A percentile compares a stretch with the other conserved stretches of the same genome.
phyloP scores from a whole-genome alignment of 2,329 filamentous ascomycete genomes.

The Cadophora gregata region DNA sequence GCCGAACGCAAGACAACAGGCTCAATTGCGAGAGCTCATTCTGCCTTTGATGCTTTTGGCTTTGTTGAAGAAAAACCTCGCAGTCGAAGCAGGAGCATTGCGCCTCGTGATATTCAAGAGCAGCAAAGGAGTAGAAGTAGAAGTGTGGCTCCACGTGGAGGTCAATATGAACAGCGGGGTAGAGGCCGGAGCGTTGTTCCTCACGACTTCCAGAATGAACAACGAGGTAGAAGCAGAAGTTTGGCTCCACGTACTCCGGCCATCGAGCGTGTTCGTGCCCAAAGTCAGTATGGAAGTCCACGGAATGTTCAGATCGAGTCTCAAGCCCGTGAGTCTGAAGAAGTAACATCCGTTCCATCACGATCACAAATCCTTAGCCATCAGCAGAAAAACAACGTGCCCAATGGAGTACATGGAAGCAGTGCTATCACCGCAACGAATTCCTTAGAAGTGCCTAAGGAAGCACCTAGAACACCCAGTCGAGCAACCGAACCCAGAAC shows the following conservation, averaged over 20 bases:
- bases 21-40: background rate
- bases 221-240: background rate
- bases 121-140: background rate
- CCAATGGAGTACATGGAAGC: background rate
- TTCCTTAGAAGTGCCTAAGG: background rate
- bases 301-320: background rate
- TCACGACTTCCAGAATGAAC: background rate
- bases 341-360: too few species aligned
- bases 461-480: background rate
- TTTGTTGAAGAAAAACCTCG: background rate
- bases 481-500: background rate
- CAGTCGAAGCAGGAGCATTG: background rate
- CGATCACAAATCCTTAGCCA: background rate
- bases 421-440: background rate
- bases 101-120: background rate
- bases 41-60: background rate
- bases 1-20: background rate
- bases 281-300: background rate
- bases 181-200: background rate
- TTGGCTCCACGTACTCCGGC: background rate
- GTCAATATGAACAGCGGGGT: background rate
- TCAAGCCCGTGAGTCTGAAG: background rate
- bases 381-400: background rate
- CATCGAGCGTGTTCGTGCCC: background rate
- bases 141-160: background rate